A percentile compares a stretch with the other conserved stretches of the same genome.
phyloP scores from a whole-genome alignment of 1,284 basidiomycete genomes.

The Mycena sp. region DNA sequence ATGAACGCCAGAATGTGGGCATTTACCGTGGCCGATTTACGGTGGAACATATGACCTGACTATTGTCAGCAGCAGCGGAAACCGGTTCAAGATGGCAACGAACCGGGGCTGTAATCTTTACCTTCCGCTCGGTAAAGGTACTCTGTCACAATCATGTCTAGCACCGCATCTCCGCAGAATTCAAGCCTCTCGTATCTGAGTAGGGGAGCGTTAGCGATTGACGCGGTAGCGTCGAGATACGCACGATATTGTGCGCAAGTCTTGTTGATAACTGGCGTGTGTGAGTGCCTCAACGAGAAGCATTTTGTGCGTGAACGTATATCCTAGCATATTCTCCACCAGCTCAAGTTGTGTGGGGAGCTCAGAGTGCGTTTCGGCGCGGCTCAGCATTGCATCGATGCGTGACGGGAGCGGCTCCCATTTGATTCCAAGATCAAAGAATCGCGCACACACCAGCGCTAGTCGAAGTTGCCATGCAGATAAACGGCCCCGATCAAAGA shows the following conservation, averaged over 20 bases:
- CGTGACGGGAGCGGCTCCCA: conserved; percentile 62
- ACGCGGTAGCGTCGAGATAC: background rate
- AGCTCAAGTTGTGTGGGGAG: conserved; percentile 58
- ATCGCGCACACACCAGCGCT: conserved; percentile 63
- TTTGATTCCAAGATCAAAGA: conserved; percentile 67
- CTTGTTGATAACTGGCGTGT: conserved; percentile 75
- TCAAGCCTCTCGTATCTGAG: conserved; percentile 71
- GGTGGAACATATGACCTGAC: conserved; percentile 64
- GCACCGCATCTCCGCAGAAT: conserved; percentile 81
- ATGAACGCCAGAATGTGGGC: conserved; percentile 73
- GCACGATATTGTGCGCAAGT: conserved; percentile 71
- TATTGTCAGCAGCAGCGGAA: too few species aligned
- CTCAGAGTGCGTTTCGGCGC: conserved; percentile 51
- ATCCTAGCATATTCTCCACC: conserved; percentile 78
- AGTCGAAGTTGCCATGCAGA: conserved; percentile 71
- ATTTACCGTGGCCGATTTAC: conserved; percentile 75
- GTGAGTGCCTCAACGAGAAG: conserved; percentile 82
- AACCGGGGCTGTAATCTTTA: conserved; percentile 66
- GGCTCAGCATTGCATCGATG: conserved; percentile 54
- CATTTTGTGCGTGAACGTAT: conserved; percentile 70
- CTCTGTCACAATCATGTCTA: conserved; percentile 75
- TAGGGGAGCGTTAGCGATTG: background rate
- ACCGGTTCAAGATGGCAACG: too few species aligned
- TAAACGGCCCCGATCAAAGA: conserved; percentile 82
- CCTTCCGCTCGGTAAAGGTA: conserved; percentile 70